phyloP scores from a whole-genome alignment of 768 basidiomycete species.

The Leucogyrophana mollusca region DNA sequence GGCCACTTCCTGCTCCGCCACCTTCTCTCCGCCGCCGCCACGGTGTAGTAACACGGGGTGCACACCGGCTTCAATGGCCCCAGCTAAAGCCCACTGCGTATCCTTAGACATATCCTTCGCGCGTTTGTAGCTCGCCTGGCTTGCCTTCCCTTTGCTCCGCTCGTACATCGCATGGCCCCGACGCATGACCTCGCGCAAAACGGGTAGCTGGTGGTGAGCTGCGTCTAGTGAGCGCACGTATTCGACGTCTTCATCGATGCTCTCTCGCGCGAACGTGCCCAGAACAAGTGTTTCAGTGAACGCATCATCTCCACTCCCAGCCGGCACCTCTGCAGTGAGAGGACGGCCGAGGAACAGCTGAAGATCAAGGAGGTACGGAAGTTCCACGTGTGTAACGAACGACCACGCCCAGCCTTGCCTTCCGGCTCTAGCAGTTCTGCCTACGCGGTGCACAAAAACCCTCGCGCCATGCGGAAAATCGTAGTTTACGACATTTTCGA shows the following conservation, averaged over 20 bases:
- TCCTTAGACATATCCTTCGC: constrained; percentile 85
- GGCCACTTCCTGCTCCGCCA: constrained; percentile 34
- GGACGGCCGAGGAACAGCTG: constrained; percentile 90
- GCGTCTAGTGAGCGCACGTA: constrained; percentile 68
- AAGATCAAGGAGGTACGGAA: constrained; percentile 89
- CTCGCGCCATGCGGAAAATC: constrained; percentile 95
- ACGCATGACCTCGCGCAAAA: constrained; percentile 78
- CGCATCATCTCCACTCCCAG: constrained; percentile 50
- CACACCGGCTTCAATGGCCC: constrained; percentile 52
- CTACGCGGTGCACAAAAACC: constrained; percentile 95
- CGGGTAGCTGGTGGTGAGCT: constrained; percentile 59
- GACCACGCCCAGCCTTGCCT: constrained; percentile 97
- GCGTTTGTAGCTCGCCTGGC: constrained; percentile 78
- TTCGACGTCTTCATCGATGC: constrained; percentile 82
- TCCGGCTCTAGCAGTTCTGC: constrained; percentile 94
- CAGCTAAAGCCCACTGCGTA: constrained; percentile 67
- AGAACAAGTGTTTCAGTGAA: constrained; percentile 77
- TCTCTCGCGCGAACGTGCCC: constrained; percentile 78
- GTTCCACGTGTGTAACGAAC: constrained; percentile 80
- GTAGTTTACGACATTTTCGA: constrained; percentile 97
- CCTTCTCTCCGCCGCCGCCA: constrained; percentile 34
- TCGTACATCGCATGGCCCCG: constrained; percentile 94
- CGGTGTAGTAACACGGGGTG: constrained; percentile 66
- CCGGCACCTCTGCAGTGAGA: constrained; percentile 48
- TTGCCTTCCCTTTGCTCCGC: constrained; percentile 88